These are phyloP conservation scores for Candida glucosophila DNA, from an alignment of 1,139 yeast genomes.

Conservation along the genomic window DNA sequence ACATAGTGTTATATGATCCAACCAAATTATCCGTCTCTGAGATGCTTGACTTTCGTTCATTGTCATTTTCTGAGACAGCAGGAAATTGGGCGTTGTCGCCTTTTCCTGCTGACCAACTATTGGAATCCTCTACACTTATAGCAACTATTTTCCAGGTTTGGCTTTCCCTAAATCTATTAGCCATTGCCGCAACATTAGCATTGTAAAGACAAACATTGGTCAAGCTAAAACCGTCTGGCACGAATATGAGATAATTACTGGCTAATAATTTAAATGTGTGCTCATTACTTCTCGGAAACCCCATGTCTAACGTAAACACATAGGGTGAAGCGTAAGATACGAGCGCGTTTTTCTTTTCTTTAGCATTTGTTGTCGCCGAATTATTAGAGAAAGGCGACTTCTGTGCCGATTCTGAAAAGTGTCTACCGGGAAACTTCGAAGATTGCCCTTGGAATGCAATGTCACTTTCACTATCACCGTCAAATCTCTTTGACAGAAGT, in stretches of 20 bases:
- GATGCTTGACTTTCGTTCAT: slow-evolving; percentile 23
- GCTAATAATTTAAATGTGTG: slow-evolving; percentile 34
- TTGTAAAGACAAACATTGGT: slow-evolving; percentile 52
- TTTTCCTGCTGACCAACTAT: slow-evolving; percentile 1
- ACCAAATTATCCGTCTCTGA: slow-evolving; percentile 36
- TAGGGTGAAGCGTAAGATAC: slow-evolving; percentile 31
- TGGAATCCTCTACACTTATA: slow-evolving; percentile 38
- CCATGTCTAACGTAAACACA: slow-evolving; percentile 35
- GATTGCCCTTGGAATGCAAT: too few species aligned
- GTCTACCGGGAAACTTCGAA: too few species aligned
- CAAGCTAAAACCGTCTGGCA: slow-evolving; percentile 43
- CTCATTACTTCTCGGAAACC: slow-evolving; percentile 35
- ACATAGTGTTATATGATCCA: slow-evolving; percentile 38
- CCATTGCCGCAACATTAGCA: slow-evolving; percentile 49
- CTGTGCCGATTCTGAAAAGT: too few species aligned
- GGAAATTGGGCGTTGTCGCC: too few species aligned
- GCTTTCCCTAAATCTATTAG: slow-evolving; percentile 45
- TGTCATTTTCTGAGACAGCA: neutral
- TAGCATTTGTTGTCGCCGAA: slow-evolving; percentile 4
- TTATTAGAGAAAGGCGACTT: too few species aligned
- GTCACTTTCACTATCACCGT: too few species aligned
- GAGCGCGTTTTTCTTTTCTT: slow-evolving; percentile 8
- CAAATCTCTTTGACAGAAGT: too few species aligned
- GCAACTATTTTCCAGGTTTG: slow-evolving; percentile 67
- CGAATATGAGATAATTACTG: slow-evolving; percentile 28